Evolutionary conservation across 805 yeast genomes (phyloP).

Genomic region (Candida chauliodis): DNA sequence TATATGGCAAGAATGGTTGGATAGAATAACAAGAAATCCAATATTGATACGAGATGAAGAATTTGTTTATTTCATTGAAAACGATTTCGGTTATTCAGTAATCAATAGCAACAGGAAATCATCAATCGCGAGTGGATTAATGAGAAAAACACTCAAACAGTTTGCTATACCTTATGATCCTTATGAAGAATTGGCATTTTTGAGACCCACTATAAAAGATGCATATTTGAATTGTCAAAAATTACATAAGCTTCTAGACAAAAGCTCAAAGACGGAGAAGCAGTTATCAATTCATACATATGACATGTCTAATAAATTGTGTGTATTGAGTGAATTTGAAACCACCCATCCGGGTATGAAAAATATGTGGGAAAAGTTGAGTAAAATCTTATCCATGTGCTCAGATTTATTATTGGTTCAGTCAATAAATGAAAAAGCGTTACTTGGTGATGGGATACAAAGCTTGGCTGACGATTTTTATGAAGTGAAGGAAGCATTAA

Average conservation of each 20-base stretch:
- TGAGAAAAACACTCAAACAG: constrained; percentile 88
- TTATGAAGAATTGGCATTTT: constrained; percentile 71
- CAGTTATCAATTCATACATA: constrained; percentile 42
- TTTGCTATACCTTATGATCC: constrained; percentile 90
- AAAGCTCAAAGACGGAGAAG: constrained; percentile 54
- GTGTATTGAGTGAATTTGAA: constrained; percentile 41
- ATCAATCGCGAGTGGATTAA: constrained; percentile 76
- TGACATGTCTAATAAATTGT: constrained; percentile 46
- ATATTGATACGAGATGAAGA: constrained; percentile 85
- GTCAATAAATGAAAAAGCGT: constrained; percentile 68
- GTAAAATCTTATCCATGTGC: constrained; percentile 61
- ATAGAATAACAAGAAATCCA: constrained; percentile 68
- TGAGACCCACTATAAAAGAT: constrained; percentile 82
- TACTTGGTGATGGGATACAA: constrained; percentile 71
- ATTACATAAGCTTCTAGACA: constrained; percentile 50
- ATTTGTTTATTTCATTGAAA: constrained; percentile 76
- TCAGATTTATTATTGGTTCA: constrained; percentile 77
- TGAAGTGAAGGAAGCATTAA: constrained; percentile 85
- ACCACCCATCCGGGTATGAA: constrained; percentile 64
- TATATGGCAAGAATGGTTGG: constrained; percentile 83
- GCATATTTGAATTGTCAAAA: constrained; percentile 59
- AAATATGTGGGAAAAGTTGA: constrained; percentile 72
- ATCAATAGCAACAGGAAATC: constrained; percentile 54
- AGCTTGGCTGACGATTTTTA: constrained; percentile 71
- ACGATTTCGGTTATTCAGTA: constrained; percentile 65